Evolutionary conservation across 1,139 yeast genomes (phyloP), one percentile per base, ranked within the genome.

Genomic region (Sugiyamaella paludigena): DNA sequence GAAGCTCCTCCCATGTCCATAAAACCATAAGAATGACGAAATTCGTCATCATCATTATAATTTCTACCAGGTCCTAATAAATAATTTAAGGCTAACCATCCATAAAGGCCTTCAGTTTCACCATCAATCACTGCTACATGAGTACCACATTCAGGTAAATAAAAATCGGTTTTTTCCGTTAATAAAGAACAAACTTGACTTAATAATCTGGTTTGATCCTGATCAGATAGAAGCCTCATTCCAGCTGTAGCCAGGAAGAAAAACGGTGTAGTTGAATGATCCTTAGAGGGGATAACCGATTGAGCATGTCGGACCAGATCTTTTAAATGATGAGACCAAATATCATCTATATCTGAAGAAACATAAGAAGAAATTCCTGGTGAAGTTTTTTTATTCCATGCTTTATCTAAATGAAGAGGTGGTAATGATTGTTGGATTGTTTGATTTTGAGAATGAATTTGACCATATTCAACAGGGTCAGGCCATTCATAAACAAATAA

Each of bases 1-100:
- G 89, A 83, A 0, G 89, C 91, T 0, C 94, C 95, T 11, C 94
- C 94, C 88, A 86, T 82, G 58, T 85, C 92, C 58, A 86, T 68
- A 32, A 85, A 72, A 1, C 94, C 94, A 57, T 76, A 82, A 0
- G 89, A 77, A 24, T 75, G 67, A 51, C 76, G 78, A 71, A 71
- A 2, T 75, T 77, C 52, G 72, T 77, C 64, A 50, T 75, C 77
- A 44, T 41, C 39, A 19, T 16, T 19, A 49, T 52, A 54, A 15
- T 43, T 39, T 24, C 45, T 41, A 15, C 46, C 47, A 4, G 58
- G 80, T 1, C 82, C 84, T 26, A 80, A 72, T 55, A 84, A 66
- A 54, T 83, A 83, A 58, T 86, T 86, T 37, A 85, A 67, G 0
- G 88, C 79, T n/a, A 85, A 68, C 94, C 94, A 86, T 1, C 89